Conservation (phyloP, 495 filamentous ascomycete species). For the Wilcoxina mikolae region DNA sequence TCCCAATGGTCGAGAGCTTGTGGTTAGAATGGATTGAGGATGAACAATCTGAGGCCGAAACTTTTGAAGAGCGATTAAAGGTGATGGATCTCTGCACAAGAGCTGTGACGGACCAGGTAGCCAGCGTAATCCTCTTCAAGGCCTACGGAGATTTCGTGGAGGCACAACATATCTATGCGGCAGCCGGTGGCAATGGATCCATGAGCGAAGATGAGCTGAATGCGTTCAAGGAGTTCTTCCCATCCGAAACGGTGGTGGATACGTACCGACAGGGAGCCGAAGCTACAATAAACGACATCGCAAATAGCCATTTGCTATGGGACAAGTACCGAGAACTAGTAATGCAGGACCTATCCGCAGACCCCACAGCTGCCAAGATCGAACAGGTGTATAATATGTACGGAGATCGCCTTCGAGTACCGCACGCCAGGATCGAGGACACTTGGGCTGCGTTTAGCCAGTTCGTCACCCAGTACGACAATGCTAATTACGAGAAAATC, state of each 20-base stretch:
- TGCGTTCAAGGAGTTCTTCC: conserved; percentile 65
- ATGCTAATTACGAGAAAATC: conserved; percentile 55
- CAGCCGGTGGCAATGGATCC: conserved; percentile 31
- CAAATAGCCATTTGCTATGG: conserved; percentile 66
- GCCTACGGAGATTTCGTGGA: conserved; percentile 78
- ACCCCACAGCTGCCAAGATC: conserved; percentile 35
- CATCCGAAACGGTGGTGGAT: conserved; percentile 54
- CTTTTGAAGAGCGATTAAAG: conserved; percentile 43
- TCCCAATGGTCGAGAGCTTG: conserved; percentile 44
- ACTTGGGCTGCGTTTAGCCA: conserved; percentile 71
- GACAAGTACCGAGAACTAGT: conserved; percentile 54
- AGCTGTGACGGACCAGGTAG: conserved; percentile 67
- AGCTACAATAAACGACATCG: conserved; percentile 38
- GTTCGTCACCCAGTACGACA: conserved; percentile 66
- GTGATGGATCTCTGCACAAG: conserved; percentile 74
- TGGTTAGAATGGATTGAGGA: conserved; percentile 45
- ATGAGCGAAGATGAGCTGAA: conserved; percentile 67
- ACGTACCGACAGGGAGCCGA: conserved; percentile 68
- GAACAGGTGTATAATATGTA: conserved; percentile 54
- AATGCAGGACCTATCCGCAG: conserved; percentile 45
- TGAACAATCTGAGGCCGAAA: conserved; percentile 31
- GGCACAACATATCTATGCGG: conserved; percentile 53
- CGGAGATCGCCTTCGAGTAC: conserved; percentile 55
- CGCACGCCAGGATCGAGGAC: conserved; percentile 71
- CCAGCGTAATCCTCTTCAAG: conserved; percentile 73